Percentiles rank a stretch among this genome's conserved stretches.
Conservation (phyloP, 345 rosid genomes). For the Sonneratia alba region DNA sequence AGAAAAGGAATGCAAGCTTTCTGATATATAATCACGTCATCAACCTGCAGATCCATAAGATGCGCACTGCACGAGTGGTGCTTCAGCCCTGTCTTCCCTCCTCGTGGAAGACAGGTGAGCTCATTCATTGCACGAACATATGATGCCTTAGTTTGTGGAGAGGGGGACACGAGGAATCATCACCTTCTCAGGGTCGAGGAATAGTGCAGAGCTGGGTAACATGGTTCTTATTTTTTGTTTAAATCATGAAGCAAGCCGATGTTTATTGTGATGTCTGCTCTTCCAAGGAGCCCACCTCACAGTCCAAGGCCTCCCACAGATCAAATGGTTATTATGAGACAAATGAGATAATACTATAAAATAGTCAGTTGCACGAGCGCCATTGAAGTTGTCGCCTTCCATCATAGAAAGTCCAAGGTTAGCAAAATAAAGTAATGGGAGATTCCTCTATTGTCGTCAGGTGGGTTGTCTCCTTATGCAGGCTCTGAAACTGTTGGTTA, state of each 20-base stretch:
- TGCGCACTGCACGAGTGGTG: constrained; percentile 1
- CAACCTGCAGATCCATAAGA: background rate
- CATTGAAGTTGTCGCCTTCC: background rate
- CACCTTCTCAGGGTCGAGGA: background rate
- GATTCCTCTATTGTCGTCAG: background rate
- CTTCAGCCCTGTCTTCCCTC: background rate
- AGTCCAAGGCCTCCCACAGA: background rate
- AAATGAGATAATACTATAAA: background rate
- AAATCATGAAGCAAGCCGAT: background rate
- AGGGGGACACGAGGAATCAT: background rate
- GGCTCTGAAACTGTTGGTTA: too few species aligned
- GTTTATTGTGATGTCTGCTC: background rate
- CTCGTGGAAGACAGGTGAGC: background rate
- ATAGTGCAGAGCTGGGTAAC: background rate
- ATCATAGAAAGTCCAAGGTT: background rate
- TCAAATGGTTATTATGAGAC: background rate
- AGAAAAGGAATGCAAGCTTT: too few species aligned
- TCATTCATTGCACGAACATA: background rate
- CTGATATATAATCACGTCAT: background rate
- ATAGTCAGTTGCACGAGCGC: background rate
- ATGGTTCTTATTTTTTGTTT: background rate
- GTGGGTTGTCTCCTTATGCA: too few species aligned
- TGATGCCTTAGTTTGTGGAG: background rate
- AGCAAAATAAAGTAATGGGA: background rate
- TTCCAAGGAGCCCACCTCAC: background rate